A percentile compares a stretch with the other conserved stretches of the same genome.
phyloP scores from a whole-genome alignment of 306 rosid genomes.

The Malus sieversii region DNA sequence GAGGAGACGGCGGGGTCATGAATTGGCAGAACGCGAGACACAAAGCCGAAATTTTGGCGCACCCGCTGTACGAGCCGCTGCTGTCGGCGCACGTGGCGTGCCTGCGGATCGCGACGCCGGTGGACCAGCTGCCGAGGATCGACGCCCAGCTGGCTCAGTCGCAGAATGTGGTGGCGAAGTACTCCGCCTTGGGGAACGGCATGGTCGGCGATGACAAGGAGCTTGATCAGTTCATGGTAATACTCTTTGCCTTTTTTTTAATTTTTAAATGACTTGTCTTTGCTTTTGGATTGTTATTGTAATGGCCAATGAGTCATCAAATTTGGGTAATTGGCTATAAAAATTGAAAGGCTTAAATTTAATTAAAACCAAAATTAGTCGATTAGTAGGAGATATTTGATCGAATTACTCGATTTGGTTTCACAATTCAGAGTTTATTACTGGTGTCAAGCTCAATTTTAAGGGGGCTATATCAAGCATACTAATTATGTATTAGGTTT shows the following conservation, averaged over 20 bases:
- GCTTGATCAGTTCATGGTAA: conserved; percentile 94
- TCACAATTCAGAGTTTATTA: background rate
- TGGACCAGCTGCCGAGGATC: conserved; percentile 91
- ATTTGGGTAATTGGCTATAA: background rate
- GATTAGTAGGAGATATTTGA: no score
- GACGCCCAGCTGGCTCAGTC: conserved; percentile 93
- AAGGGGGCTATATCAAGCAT: no score
- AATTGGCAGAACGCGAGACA: conserved; percentile 79
- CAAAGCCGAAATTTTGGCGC: conserved; percentile 77
- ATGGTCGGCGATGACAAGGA: conserved; percentile 72
- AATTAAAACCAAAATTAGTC: no score
- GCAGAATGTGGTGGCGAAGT: conserved; percentile 87
- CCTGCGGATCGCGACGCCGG: conserved; percentile 93
- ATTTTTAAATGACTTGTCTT: background rate
- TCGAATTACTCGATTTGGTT: background rate
- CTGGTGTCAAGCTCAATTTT: background rate
- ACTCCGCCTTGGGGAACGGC: conserved; percentile 65
- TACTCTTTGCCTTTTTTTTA: background rate
- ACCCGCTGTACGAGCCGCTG: conserved; percentile 83
- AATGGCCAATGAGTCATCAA: background rate
- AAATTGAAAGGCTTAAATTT: background rate
- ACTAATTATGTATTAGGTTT: no score
- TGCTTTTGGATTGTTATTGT: background rate
- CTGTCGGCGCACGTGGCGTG: conserved; percentile 93
- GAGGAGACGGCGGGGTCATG: conserved; percentile 34